Percentiles rank a stretch among this genome's conserved stretches.
These are phyloP conservation scores for Aspergillus sp. DNA, from an alignment of 2,329 filamentous ascomycete species.

Conservation along the genomic window DNA sequence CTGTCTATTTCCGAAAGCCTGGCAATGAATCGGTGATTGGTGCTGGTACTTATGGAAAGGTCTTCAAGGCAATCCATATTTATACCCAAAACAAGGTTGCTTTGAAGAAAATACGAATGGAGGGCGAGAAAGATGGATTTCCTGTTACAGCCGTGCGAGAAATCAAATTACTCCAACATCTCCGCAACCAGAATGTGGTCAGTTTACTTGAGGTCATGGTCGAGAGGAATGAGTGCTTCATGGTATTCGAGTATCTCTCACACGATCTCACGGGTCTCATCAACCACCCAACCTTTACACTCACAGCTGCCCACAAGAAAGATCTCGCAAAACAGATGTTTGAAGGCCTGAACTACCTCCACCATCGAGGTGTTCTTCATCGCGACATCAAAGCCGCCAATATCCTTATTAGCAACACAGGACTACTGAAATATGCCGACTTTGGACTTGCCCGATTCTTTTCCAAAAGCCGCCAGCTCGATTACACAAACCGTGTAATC, in stretches of 20 bases:
- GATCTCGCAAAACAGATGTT: constrained; percentile 90
- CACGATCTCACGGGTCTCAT: constrained; percentile 93
- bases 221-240: constrained; percentile 96
- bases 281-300: constrained; percentile 86
- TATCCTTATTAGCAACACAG: constrained; percentile 86
- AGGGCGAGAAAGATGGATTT: constrained; percentile 98
- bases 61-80: constrained; percentile 83
- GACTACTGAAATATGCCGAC: constrained; percentile 86
- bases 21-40: constrained; percentile 97
- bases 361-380: constrained; percentile 87
- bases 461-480: constrained; percentile 81
- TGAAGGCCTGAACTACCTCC: constrained; percentile 87
- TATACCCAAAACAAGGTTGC: constrained; percentile 76
- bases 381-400: constrained; percentile 98
- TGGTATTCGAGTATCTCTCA: constrained; percentile 98
- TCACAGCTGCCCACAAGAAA: constrained; percentile 84
- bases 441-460: constrained; percentile 97
- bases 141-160: constrained; percentile 95
- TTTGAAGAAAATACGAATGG: constrained; percentile 98
- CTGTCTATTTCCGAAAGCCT: constrained; percentile 89
- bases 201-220: constrained; percentile 97
- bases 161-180: constrained; percentile 91
- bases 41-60: constrained; percentile 91
- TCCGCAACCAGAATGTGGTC: constrained; percentile 84
- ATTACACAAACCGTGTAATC: constrained; percentile 98